Base-by-base conservation (phyloP, 208 protist species). In the Zelonia costaricensis region DNA sequence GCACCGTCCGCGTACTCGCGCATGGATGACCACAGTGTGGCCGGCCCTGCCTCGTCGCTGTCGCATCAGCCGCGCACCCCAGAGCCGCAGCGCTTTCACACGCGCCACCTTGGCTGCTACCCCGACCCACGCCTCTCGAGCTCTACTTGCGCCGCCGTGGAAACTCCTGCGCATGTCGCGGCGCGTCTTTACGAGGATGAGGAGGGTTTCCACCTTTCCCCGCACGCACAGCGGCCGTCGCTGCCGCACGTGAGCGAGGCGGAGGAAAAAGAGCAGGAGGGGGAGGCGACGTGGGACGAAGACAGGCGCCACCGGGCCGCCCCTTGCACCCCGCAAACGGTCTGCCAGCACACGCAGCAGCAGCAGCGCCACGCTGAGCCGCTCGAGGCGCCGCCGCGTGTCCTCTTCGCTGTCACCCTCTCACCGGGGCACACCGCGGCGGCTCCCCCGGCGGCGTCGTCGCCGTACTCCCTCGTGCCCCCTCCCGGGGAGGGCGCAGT, bases 71-170 rank as follows among this genome's bases (percentile, higher is more conserved):
- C 44, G 20, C 20, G 35, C 10, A 73, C 66, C 3, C 66, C 66
- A 27, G 66, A 73, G 59, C 44, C 44, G 31, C 66, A 73, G 51
- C 66, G 58, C 15, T 53, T 66, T 28, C 33, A 52, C 39, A 23
- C 44, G 4, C 51, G 49, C 39, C 16, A 27, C 28, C 18, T 46
- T 30, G 15, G 23, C 16, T 35, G 33, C 10, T 59, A 12, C 39
- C 39, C 38, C 12, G 53, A 35, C 9, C 16, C 38, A 31, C 38
- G 25, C 18, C 36, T 23, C 13, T 39, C 49, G 18, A 6, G 10
- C n/a, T 55, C 20, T 39, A 44, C 27, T 30, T 57, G 28, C 42
- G 52, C 33, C 10, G 52, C 40, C 13, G 52, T 44, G 52, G 52
- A 44, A 15, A 36, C 12, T 9, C 15, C 20, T 3, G 15, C 6